Evolutionary conservation across 2,329 filamentous ascomycete genomes (phyloP).

Genomic region (Uncinocarpus reesii): DNA sequence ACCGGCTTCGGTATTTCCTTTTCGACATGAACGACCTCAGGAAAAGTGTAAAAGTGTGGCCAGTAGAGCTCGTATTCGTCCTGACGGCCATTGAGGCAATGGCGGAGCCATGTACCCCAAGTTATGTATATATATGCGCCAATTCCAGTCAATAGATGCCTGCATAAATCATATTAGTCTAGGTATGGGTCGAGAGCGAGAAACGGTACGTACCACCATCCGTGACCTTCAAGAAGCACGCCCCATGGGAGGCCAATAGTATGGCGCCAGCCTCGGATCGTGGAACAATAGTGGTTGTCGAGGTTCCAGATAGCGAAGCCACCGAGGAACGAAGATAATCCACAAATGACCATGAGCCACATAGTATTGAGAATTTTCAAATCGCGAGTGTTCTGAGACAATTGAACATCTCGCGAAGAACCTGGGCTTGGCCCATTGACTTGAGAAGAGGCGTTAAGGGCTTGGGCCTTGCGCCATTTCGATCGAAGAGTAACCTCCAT

Average conservation of each 20-base stretch:
- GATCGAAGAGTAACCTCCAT: conserved; percentile 61
- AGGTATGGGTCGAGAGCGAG: neutral
- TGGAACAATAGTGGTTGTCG: conserved; percentile 65
- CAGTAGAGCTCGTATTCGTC: conserved; percentile 62
- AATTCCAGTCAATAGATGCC: conserved; percentile 71
- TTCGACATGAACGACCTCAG: conserved; percentile 39
- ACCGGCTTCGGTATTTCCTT: conserved; percentile 12
- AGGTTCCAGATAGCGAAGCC: conserved; percentile 70
- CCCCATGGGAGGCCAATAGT: conserved; percentile 69
- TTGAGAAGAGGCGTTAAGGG: conserved; percentile 21
- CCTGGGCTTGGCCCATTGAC: conserved; percentile 26
- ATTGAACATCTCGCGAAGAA: conserved; percentile 36
- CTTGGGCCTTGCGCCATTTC: conserved; percentile 39
- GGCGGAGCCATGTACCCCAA: conserved; percentile 73
- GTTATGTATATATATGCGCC: conserved; percentile 77
- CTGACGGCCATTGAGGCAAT: conserved; percentile 62
- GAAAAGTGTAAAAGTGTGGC: conserved; percentile 52
- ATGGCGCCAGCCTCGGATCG: conserved; percentile 55
- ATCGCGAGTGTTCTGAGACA: conserved; percentile 47
- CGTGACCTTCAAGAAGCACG: conserved; percentile 61
- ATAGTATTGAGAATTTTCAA: conserved; percentile 52
- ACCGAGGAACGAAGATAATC: conserved; percentile 59
- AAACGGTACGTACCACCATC: conserved; percentile 51
- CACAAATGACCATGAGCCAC: conserved; percentile 64
- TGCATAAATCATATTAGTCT: conserved; percentile 19